Base-by-base conservation (phyloP, 441 rosid species). In the Populus hybrid region DNA sequence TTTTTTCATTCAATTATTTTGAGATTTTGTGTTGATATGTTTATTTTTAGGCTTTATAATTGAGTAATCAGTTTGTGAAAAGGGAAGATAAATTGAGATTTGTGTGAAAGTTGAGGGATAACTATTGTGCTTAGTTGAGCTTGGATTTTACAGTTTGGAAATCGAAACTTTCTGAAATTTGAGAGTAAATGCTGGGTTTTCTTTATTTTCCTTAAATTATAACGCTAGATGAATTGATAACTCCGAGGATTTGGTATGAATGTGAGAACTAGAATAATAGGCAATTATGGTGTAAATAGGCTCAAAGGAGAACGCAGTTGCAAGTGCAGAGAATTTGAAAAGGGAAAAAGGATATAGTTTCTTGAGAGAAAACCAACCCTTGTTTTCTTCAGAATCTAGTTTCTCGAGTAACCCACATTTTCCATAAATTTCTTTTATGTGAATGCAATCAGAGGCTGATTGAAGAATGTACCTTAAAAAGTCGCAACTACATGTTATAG, bases 141-240 rank as follows among this genome's bases (percentile, higher is more conserved):
- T 19, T 66, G 50, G 63, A 66, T 65, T 32, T 26, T 42, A 5
- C 18, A n/a, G 50, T 71, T 32, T 38, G 50, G 67, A 71, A 66
- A 40, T 24, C 36, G 10, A 8, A n/a, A 0, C 59, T 36, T 30
- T 34, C 36, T 32, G 30, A 61, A 30, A 53, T 11, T 19, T 26
- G 38, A 72, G 30, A 28, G 72, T 40, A 9, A 61, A 19, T 79
- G 73, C 32, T 67, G 18, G 34, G 53, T 73, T 30, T 71, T 38
- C 59, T 67, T 30, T 78, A 26, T 11, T 59, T 71, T 32, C 16
- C 18, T 57, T 57, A 23, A 32, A 5, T 42, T 77, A 64, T 26
- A 12, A 11, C 32, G 32, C 6, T 1, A 63, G 23, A 5, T 35
- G 30, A 46, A 71, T 36, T 28, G 42, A 24, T 23, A 12, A 64